phyloP scores from a whole-genome alignment of 306 rosid genomes.

The Dalbergia cultrata region DNA sequence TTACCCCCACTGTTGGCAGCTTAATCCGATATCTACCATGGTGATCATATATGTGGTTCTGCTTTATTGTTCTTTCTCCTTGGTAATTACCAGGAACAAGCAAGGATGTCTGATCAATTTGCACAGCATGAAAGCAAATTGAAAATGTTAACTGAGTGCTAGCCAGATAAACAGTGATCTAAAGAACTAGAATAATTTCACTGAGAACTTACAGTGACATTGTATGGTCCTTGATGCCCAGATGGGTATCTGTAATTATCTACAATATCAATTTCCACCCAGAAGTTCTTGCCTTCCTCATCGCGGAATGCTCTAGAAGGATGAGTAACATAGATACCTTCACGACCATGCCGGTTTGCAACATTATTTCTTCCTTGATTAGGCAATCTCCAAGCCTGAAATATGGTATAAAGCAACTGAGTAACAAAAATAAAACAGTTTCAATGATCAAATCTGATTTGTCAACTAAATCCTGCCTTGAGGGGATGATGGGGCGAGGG shows the following conservation, averaged over 20 bases:
- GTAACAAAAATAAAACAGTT: constrained; percentile 32
- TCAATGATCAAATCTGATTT: constrained; percentile 33
- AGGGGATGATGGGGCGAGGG: constrained; percentile 94
- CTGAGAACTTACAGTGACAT: constrained; percentile 73
- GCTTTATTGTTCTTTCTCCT: constrained; percentile 89
- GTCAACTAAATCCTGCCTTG: constrained; percentile 67
- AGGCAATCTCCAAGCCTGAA: constrained; percentile 85
- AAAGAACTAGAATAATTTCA: constrained; percentile 1
- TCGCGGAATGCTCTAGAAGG: constrained; percentile 96
- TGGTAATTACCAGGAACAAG: constrained; percentile 98
- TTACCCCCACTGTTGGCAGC: constrained; percentile 85
- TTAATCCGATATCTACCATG: constrained; percentile 87
- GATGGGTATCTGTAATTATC: constrained; percentile 87
- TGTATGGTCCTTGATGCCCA: constrained; percentile 90
- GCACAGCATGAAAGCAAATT: constrained; percentile 39
- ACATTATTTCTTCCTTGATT: constrained; percentile 88
- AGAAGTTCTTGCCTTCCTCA: constrained; percentile 95
- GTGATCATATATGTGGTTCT: constrained; percentile 61
- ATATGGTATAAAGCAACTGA: constrained; percentile 36
- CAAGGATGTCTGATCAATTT: constrained; percentile 73
- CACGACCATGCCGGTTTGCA: constrained; percentile 74
- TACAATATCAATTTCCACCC: constrained; percentile 90
- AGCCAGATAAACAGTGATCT: constrained; percentile 4
- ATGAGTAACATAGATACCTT: constrained; percentile 83
- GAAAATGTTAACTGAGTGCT: neutral